Evolutionary conservation across 208 protist genomes (phyloP), one percentile per base, ranked within the genome.

Genomic region (Wallacemonas sp.): DNA sequence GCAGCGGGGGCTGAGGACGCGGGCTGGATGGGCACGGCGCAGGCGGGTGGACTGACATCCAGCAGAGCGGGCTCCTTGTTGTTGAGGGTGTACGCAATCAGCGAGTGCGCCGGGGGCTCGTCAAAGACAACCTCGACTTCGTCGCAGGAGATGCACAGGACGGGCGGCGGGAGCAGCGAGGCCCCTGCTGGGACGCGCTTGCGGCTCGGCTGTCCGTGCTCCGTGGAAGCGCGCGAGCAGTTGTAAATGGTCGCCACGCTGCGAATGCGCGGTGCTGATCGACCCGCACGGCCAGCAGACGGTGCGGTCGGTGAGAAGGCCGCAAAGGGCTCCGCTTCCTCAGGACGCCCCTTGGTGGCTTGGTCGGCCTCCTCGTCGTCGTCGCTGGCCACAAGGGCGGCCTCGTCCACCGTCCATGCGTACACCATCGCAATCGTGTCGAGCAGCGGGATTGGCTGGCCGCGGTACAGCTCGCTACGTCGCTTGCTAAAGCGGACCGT

Each of bases 71-170:
- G 89, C 72, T 94, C 85, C 2, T 71, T 86, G 61, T 79, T 61
- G 68, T 91, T 88, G 16, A 94, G 63, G 3, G 89, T 94, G 82
- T 94, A 94, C 23, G 79, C 84, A 39, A 94, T 84, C 33, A 82
- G 61, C 22, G 74, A 69, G 38, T 85, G 79, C 29, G 75, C 82
- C 10, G 89, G 84, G 0, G 83, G 74, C 46, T 90, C 84, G 22
- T 94, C 89, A 66, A 94, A 94, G 42, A 61, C 79, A 16, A 94
- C 41, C 50, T 89, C 77, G 33, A 89, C 65, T 61, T 92, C 89
- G 2, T 67, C 75, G 68, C 89, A 94, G 20, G 84, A 76, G 20
- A 94, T 64, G 46, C 89, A 92, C 22, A 91, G 72, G n/a, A 81
- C 78, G 1, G 89, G 89, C 2, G 89, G 75, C 1, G 89, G 82